Conservation (phyloP, 345 rosid genomes). For the Angophora floribunda region DNA sequence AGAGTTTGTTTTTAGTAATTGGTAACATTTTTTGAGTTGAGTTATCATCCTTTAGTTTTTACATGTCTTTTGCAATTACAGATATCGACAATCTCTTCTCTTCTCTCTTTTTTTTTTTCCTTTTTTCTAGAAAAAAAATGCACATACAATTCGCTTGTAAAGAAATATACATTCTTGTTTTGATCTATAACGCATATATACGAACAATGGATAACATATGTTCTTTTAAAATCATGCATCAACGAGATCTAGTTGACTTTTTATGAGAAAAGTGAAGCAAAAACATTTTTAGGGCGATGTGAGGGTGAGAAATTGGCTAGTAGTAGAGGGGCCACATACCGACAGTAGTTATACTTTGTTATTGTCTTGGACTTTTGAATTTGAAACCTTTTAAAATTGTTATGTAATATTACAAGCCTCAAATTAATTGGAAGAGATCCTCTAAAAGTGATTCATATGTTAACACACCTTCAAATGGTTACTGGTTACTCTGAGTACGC, state of each 20-base stretch:
- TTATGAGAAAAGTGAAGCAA: not conserved
- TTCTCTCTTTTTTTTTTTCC: not conserved
- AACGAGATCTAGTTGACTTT: not conserved
- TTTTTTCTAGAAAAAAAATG: not conserved
- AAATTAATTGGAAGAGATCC: not conserved
- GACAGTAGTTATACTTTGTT: not conserved
- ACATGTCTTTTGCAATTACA: not conserved
- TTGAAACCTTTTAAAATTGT: not conserved
- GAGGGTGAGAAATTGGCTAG: not conserved
- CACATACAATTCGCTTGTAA: not conserved
- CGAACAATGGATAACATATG: not conserved
- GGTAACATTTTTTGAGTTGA: not conserved
- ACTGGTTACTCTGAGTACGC: not conserved
- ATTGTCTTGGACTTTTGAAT: not conserved
- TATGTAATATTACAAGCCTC: not conserved
- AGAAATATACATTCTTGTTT: not conserved
- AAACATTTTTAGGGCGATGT: not conserved
- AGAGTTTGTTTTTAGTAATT: not conserved
- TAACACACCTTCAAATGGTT: not conserved
- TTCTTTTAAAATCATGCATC: not conserved
- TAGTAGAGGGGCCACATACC: not conserved
- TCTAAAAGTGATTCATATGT: not conserved
- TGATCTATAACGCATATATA: not conserved
- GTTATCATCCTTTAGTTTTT: not conserved
- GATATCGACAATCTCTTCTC: not conserved